Evolutionary conservation across 2,329 filamentous ascomycete species (phyloP).

Genomic region (Emericellopsis cladophorae): DNA sequence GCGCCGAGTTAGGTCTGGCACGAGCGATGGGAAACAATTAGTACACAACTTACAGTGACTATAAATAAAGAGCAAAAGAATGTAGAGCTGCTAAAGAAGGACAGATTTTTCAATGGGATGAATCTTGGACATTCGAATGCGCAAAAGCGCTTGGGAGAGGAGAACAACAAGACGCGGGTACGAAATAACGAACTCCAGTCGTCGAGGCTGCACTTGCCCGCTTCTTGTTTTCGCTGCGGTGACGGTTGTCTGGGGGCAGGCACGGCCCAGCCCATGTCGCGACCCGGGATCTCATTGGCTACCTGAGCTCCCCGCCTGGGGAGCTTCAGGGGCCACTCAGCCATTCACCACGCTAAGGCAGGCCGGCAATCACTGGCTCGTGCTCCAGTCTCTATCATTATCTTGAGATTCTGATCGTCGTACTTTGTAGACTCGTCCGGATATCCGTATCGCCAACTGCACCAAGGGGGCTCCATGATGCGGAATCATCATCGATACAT

Average conservation of each 20-base stretch:
- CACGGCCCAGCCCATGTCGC: not conserved
- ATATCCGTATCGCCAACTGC: too few relatives aligned
- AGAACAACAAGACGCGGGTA: too few relatives aligned
- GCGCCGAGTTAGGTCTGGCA: not conserved
- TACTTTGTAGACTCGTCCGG: too few relatives aligned
- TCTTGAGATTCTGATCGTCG: too few relatives aligned
- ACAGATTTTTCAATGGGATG: not conserved
- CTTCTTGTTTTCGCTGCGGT: not conserved
- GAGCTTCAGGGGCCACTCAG: not conserved
- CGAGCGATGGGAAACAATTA: not conserved
- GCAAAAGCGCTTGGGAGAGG: too few relatives aligned
- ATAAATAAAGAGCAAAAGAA: not conserved
- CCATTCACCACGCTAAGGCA: not conserved
- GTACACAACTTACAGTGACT: conserved; percentile 1
- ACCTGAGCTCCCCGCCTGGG: not conserved
- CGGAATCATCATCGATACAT: too few relatives aligned
- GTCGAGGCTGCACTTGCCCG: not conserved
- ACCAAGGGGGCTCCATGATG: too few relatives aligned
- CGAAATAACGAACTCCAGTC: too few relatives aligned
- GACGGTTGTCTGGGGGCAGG: not conserved
- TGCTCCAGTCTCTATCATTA: too few relatives aligned
- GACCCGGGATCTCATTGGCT: not conserved
- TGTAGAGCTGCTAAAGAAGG: not conserved
- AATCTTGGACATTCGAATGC: too few relatives aligned
- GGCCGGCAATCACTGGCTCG: not conserved